Evolutionary conservation across 371 early-diverging fungal species (phyloP), one percentile per base, ranked within the genome.

Genomic region (Syncephalastrum racemosum): DNA sequence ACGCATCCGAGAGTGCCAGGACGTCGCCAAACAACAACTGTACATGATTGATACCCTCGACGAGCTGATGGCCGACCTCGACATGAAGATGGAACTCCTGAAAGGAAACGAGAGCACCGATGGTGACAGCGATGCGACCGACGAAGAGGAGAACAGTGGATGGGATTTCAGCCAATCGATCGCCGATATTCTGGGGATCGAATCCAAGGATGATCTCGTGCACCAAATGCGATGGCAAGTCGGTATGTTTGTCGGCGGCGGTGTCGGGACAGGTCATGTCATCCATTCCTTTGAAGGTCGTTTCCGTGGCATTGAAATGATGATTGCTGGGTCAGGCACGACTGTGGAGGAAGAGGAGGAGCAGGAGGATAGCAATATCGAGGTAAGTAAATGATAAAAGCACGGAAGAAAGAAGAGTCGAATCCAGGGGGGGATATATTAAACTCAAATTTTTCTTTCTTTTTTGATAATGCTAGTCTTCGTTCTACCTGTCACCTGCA

Each of bases 201-300:
- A 70, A 39, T 60, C 71, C 13, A 73, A 71, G 49, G 59, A 62
- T 16, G 73, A 77, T 51, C 19, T 67, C 8, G 59, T 77, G 24
- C 66, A 71, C 23, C 64, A 68, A 45, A 65, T 77, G 66, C 59
- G 73, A 18, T 77, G 73, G 73, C 66, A 77, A 49, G 62, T 77
- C 39, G 77, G 73, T 31, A 73, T 71, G 69, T 69, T 68, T 62
- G 66, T 77, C 16, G 77, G 73, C 14, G 77, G 71, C 19, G 73
- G 73, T 44, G 71, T 77, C 18, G 77, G 77, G 4, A 77, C 77
- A 4, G 77, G 77, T 3, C 68, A 66, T 60, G 59, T 77, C 27
- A 68, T 77, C 14, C 77, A 77, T 48, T 46, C 68, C 1, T 69
- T 62, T 46, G 66, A 77, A 25, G 58, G 60, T 41, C 59, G 58